Evolutionary conservation across 2,329 filamentous ascomycete species (phyloP).

Genomic region (Pseudophaeomoniella oleicola): DNA sequence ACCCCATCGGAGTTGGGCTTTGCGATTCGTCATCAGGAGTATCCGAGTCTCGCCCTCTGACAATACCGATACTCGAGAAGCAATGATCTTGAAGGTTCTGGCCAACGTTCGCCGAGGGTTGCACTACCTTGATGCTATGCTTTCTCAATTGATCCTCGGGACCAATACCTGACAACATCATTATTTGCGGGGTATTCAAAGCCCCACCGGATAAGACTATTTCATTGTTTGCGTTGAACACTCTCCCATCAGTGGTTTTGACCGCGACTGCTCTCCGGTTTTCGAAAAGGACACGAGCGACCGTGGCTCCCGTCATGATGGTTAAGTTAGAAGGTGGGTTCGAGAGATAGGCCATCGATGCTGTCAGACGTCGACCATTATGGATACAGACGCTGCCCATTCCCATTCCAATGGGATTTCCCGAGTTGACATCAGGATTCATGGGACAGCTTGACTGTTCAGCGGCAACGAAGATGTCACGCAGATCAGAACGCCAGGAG

Average conservation of each 20-base stretch:
- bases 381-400: conserved; percentile 35
- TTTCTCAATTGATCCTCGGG: conserved; percentile 24
- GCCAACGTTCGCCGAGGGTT: conserved; percentile 26
- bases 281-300: conserved; percentile 33
- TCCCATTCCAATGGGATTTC: conserved; percentile 42
- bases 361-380: conserved; percentile 34
- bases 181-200: conserved; percentile 24
- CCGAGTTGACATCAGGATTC: conserved; percentile 44
- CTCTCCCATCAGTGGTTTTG: conserved; percentile 22
- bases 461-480: no score
- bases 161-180: conserved; percentile 35
- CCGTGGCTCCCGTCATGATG: conserved; percentile 33
- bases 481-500: no score
- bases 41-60: no score
- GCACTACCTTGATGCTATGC: conserved; percentile 26
- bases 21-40: no score
- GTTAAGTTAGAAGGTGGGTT: conserved; percentile 35
- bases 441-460: conserved; percentile 30
- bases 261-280: conserved; percentile 32
- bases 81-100: conserved; percentile 32
- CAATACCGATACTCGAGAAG: no score
- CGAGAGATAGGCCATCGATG: conserved; percentile 34
- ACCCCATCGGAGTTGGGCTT: no score
- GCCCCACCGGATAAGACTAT: conserved; percentile 25
- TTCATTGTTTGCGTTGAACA: conserved; percentile 22